These are phyloP conservation scores for Mycena floridula DNA, from an alignment of 768 basidiomycete species.

Conservation along the genomic window DNA sequence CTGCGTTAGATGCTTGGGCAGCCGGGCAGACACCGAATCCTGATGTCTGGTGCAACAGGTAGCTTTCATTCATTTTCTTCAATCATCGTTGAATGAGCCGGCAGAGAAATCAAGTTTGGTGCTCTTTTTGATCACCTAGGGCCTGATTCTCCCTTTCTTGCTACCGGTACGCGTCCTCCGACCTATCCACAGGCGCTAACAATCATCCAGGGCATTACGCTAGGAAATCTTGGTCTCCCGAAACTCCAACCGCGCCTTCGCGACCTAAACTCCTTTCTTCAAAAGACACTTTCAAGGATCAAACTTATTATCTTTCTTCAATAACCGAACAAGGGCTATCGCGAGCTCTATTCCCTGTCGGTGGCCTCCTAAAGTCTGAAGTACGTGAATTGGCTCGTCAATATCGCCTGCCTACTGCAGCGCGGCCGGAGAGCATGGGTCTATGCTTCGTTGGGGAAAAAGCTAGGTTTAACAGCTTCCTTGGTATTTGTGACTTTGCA, in stretches of 20 bases:
- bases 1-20: conserved; percentile 74
- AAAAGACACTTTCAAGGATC: conserved; percentile 70
- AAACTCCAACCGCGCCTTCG: conserved; percentile 3
- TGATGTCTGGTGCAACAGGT: conserved; percentile 91
- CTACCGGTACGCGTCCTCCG: conserved; percentile 53
- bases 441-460: conserved; percentile 92
- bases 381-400: conserved; percentile 66
- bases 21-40: conserved; percentile 84
- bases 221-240: conserved; percentile 46
- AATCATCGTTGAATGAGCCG: not conserved
- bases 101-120: conserved; percentile 88
- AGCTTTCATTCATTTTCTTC: conserved; percentile 7
- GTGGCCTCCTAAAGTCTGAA: conserved; percentile 54
- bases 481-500: conserved; percentile 39
- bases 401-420: conserved; percentile 63
- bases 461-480: conserved; percentile 61
- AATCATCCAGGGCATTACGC: conserved; percentile 75
- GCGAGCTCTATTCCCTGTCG: conserved; percentile 78
- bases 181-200: not conserved
- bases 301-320: conserved; percentile 86
- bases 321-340: conserved; percentile 60
- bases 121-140: conserved; percentile 69
- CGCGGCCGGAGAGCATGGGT: conserved; percentile 84
- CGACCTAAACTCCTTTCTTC: conserved; percentile 52
- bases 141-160: conserved; percentile 60